Evolutionary conservation across 2,329 filamentous ascomycete genomes (phyloP).

Genomic region (Ascochyta lentis): DNA sequence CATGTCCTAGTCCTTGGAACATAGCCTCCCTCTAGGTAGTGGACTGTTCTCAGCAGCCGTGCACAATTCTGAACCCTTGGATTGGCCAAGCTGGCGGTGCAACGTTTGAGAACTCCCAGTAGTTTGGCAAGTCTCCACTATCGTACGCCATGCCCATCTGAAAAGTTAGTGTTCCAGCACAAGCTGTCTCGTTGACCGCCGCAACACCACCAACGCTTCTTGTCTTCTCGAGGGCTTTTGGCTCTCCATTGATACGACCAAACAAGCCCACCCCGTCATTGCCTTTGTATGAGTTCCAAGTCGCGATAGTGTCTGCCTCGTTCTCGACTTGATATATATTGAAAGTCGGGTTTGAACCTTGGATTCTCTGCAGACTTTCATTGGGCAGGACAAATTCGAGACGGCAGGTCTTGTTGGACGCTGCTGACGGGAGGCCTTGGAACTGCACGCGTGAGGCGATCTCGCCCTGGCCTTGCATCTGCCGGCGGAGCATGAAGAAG

Average conservation of each 20-base stretch:
- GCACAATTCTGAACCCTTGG: constrained; percentile 37
- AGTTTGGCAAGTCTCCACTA: constrained; percentile 30
- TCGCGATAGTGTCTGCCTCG: constrained; percentile 20
- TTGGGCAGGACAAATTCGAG: constrained; percentile 38
- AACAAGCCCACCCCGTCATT: constrained; percentile 19
- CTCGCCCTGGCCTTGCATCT: constrained; percentile 25
- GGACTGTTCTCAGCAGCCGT: constrained; percentile 28
- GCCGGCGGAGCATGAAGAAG: constrained; percentile 42
- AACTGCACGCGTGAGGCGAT: constrained; percentile 39
- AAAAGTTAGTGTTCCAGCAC: constrained; percentile 39
- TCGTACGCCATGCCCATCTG: constrained; percentile 38
- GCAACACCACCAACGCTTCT: constrained; percentile 26
- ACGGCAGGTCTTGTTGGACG: constrained; percentile 27
- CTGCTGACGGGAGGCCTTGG: constrained; percentile 6
- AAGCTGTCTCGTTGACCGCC: constrained; percentile 25
- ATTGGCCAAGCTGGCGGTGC: constrained; percentile 31
- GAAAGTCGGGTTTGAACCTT: constrained; percentile 33
- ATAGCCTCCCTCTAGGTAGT: too few species aligned
- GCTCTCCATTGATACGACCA: constrained; percentile 33
- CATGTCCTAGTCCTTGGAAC: too few species aligned
- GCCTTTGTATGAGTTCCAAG: constrained; percentile 32
- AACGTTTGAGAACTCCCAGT: constrained; percentile 37
- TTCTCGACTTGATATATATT: constrained; percentile 34
- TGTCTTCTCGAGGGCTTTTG: constrained; percentile 20
- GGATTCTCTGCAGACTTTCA: constrained; percentile 16